Conservation (phyloP, 2,329 filamentous ascomycete species). For the Monosporascus sp. region DNA sequence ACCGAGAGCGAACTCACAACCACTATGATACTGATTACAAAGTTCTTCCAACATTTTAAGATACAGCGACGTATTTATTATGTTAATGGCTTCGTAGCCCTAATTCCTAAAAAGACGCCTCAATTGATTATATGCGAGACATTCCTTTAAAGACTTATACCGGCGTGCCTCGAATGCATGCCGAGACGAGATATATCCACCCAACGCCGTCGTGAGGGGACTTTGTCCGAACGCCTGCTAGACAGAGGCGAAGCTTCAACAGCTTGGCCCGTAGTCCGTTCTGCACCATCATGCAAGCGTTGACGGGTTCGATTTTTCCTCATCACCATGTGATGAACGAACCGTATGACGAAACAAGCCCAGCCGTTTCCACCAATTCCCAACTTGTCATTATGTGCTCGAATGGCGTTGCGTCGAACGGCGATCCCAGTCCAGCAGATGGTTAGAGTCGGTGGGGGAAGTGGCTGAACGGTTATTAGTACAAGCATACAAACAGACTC, state of each 20-base stretch:
- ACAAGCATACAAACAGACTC: slow-evolving; percentile 20
- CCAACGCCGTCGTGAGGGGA: background rate
- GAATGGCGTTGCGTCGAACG: no score
- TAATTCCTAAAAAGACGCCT: background rate
- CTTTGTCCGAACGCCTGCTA: background rate
- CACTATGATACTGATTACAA: no score
- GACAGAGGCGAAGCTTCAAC: background rate
- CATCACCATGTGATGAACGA: no score
- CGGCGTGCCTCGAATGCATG: background rate
- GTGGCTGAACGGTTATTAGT: slow-evolving; percentile 18
- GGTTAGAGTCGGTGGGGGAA: background rate
- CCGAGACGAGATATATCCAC: background rate
- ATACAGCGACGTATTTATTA: background rate
- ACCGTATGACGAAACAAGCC: no score
- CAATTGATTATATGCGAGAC: background rate
- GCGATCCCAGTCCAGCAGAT: no score
- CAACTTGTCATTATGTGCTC: no score
- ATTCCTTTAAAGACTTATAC: background rate
- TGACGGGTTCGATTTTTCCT: no score
- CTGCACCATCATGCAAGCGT: no score
- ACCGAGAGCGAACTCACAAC: no score
- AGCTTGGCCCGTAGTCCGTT: background rate
- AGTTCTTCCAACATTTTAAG: no score
- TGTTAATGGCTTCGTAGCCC: background rate
- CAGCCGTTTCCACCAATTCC: no score